A percentile compares a stretch with the other conserved stretches of the same genome.
phyloP scores from a whole-genome alignment of 2,329 filamentous ascomycete genomes.

The Aspergillus novoparasiticus region DNA sequence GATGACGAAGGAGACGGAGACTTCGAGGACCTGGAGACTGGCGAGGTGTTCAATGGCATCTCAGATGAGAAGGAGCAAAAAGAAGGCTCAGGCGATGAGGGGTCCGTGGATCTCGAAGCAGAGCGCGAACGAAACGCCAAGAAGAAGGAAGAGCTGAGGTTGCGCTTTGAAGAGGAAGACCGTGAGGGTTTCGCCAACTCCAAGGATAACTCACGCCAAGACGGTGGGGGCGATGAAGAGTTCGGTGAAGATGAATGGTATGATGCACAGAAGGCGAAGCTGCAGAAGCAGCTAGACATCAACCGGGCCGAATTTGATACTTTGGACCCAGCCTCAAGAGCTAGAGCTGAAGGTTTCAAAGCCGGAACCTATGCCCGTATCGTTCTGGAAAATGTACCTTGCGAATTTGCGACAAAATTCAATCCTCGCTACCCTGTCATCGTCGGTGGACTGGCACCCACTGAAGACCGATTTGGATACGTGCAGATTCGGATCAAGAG shows the following conservation, averaged over 20 bases:
- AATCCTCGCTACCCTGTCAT: conserved; percentile 80
- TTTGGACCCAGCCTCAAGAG: conserved; percentile 80
- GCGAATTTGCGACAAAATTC: conserved; percentile 85
- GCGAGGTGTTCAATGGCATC: conserved; percentile 55
- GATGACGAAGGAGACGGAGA: conserved; percentile 74
- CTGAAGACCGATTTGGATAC: conserved; percentile 93
- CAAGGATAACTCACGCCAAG: conserved; percentile 76
- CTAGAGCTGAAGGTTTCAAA: conserved; percentile 83
- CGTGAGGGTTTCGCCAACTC: conserved; percentile 87
- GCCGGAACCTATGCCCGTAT: conserved; percentile 93
- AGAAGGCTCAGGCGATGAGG: conserved; percentile 46
- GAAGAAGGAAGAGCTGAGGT: conserved; percentile 89
- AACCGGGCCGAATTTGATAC: conserved; percentile 91
- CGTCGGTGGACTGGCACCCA: conserved; percentile 86
- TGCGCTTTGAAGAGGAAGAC: conserved; percentile 96
- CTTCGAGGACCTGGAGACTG: conserved; percentile 84
- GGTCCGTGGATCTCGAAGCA: conserved; percentile 66
- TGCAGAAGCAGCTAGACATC: conserved; percentile 95
- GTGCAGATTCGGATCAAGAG: conserved; percentile 96
- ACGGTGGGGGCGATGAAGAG: conserved; percentile 67
- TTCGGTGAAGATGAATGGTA: conserved; percentile 99
- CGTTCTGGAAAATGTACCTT: conserved; percentile 83
- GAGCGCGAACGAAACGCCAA: conserved; percentile 90
- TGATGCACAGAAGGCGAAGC: conserved; percentile 88
- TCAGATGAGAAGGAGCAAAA: conserved; percentile 55